These are phyloP conservation scores for Pyrenochaeta sp. DNA, from an alignment of 2,329 filamentous ascomycete genomes.

Conservation along the genomic window DNA sequence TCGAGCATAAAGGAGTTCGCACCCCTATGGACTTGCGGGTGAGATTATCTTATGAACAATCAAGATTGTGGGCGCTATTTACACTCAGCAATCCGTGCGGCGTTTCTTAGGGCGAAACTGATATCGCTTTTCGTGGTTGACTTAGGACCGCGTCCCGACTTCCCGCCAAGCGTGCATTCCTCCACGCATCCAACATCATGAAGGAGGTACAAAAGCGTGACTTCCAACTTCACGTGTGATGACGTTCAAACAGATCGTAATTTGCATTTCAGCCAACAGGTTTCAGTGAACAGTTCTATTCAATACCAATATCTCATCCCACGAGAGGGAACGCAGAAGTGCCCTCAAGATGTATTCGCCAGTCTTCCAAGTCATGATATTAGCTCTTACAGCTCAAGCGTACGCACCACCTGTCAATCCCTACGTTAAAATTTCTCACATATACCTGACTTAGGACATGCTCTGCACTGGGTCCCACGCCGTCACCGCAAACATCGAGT, in stretches of 20 bases:
- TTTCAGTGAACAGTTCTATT: no score
- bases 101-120: constrained; percentile 16
- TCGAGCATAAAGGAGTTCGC: no score
- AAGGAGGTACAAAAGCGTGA: no score
- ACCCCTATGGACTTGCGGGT: no score
- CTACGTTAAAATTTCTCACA: no score
- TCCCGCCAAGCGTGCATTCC: constrained; percentile 10
- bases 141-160: constrained; percentile 1
- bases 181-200: neutral
- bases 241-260: neutral
- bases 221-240: neutral
- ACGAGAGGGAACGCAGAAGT: no score
- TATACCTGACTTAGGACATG: constrained; percentile 9
- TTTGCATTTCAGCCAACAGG: neutral
- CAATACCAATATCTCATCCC: no score
- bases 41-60: no score
- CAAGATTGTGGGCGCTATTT: constrained; percentile 6
- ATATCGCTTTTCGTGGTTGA: constrained; percentile 7
- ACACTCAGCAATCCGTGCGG: constrained; percentile 5
- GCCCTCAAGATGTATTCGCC: no score
- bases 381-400: no score
- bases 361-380: neutral
- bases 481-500: neutral
- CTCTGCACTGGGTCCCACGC: neutral
- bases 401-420: no score